Conservation (phyloP, 192 early-diverging fungal species). For the Dissophora globulifera region DNA sequence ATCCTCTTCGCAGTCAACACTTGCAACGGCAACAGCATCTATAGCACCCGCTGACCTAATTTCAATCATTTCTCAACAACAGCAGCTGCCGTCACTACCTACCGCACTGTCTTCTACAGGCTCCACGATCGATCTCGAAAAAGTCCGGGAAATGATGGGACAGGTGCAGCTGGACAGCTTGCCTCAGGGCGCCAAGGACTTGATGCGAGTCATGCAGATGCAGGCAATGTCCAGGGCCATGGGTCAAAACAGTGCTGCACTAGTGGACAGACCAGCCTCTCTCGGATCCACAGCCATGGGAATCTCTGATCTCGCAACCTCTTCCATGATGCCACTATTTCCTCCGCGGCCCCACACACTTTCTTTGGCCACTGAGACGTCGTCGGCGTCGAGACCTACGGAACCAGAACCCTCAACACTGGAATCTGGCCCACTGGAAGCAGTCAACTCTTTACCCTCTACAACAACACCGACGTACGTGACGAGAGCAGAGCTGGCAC, state of each 20-base stretch:
- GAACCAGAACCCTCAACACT: neutral
- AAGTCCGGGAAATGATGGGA: constrained; percentile 22
- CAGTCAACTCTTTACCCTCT: too few species aligned
- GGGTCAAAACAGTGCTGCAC: neutral
- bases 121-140: constrained; percentile 29
- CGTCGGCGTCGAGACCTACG: neutral
- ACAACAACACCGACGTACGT: neutral
- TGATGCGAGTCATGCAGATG: constrained; percentile 25
- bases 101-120: neutral
- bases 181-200: constrained; percentile 28
- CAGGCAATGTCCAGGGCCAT: constrained; percentile 3
- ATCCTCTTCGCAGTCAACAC: too few species aligned
- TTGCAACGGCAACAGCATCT: neutral
- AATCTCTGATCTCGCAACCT: neutral
- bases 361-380: too few species aligned
- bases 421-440: neutral
- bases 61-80: too few species aligned
- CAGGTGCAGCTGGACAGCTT: constrained; percentile 25
- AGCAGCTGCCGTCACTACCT: constrained; percentile 1
- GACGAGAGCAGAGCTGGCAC: constrained; percentile 29
- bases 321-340: neutral
- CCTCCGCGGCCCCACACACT: too few species aligned
- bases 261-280: too few species aligned
- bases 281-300: too few species aligned
- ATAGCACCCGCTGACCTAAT: too few species aligned